Evolutionary conservation across 805 yeast genomes (phyloP).

Genomic region (Yarrowia divulgata): DNA sequence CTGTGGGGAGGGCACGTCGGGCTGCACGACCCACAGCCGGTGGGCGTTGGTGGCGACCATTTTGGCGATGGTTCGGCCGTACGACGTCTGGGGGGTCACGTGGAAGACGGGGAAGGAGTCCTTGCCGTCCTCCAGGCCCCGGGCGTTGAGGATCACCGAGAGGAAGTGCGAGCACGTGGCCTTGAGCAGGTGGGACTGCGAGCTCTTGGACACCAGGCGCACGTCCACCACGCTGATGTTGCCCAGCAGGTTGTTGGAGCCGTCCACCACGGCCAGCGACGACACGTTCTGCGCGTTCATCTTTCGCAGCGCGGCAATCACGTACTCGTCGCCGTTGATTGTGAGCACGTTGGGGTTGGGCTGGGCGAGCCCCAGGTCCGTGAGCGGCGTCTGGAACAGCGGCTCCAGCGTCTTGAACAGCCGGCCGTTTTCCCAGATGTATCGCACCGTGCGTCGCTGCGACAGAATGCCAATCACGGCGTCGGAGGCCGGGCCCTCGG

Average conservation of each 20-base stretch:
- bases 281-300: slow-evolving; percentile 88
- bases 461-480: slow-evolving; percentile 83
- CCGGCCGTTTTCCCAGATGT: slow-evolving; percentile 91
- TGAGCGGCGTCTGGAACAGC: slow-evolving; percentile 69
- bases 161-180: slow-evolving; percentile 88
- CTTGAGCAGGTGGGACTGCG: slow-evolving; percentile 82
- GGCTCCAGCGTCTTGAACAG: slow-evolving; percentile 82
- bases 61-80: slow-evolving; percentile 91
- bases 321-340: slow-evolving; percentile 83
- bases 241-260: slow-evolving; percentile 76
- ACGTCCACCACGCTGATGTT: slow-evolving; percentile 96
- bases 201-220: slow-evolving; percentile 81
- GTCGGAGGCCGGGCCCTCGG: slow-evolving; percentile 57
- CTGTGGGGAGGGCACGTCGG: slow-evolving; percentile 43
- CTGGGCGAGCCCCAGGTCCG: slow-evolving; percentile 75
- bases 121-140: slow-evolving; percentile 93
- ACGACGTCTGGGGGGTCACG: slow-evolving; percentile 77
- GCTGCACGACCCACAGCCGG: slow-evolving; percentile 59
- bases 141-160: slow-evolving; percentile 79
- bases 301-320: slow-evolving; percentile 83
- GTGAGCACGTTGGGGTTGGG: slow-evolving; percentile 69
- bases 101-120: slow-evolving; percentile 97
- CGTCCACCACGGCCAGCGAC: slow-evolving; percentile 91
- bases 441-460: slow-evolving; percentile 85
- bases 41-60: slow-evolving; percentile 94